phyloP scores from a whole-genome alignment of 176 grass and related monocot genomes.

The Melocanna baccifera region DNA sequence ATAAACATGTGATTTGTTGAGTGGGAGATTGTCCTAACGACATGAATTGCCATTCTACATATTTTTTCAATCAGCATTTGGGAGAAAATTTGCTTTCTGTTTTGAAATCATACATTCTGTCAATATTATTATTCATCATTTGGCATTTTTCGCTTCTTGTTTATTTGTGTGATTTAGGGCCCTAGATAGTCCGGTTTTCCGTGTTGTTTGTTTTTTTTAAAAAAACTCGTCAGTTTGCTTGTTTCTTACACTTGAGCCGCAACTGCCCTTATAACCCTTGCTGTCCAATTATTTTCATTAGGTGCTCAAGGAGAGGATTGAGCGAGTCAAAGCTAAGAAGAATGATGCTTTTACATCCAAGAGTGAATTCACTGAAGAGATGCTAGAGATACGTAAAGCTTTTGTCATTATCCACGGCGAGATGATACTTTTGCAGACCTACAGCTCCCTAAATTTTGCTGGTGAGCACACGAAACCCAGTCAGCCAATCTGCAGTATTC shows the following conservation, averaged over 20 bases:
- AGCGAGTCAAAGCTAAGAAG: constrained; percentile 62
- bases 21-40: background rate
- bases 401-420: constrained; percentile 97
- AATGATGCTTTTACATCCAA: constrained; percentile 57
- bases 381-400: constrained; percentile 89
- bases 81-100: background rate
- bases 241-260: background rate
- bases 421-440: constrained; percentile 94
- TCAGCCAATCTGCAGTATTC: background rate
- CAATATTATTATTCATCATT: background rate
- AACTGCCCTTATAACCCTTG: background rate
- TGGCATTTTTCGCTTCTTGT: background rate
- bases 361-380: constrained; percentile 74
- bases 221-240: constrained; percentile 9
- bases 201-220: background rate
- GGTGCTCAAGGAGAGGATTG: constrained; percentile 95
- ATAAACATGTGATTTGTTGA: background rate
- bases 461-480: constrained; percentile 39
- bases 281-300: constrained; percentile 20
- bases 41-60: background rate
- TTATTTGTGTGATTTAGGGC: background rate
- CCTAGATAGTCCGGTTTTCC: background rate
- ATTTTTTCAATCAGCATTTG: background rate
- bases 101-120: background rate
- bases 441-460: constrained; percentile 94